Evolutionary conservation across 495 filamentous ascomycete genomes (phyloP), one percentile per base, ranked within the genome.

Genomic region (Thozetella sp.): DNA sequence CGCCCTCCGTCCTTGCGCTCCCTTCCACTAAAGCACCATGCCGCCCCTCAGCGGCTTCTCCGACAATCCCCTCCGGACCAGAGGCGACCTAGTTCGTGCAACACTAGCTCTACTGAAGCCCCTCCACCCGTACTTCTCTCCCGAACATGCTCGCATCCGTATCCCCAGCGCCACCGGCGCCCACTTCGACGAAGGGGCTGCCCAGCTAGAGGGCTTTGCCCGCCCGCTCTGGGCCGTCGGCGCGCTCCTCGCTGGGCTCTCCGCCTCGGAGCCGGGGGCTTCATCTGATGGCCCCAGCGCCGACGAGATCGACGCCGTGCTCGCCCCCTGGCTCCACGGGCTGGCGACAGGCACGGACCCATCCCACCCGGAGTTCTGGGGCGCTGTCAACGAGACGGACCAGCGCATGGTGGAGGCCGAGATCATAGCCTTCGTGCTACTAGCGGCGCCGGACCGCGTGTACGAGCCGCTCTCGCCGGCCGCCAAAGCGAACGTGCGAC

Each of bases 401-500:
- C 84, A 87, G 68, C 73, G 85, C 6, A 87, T 86, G 82, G 85
- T 86, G 22, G 86, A 87, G 62, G 83, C 84, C 70, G 83, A 81
- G 63, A 81, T 83, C 4, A 81, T 88, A 56, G 83, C 82, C 2
- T 76, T 65, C 54, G 62, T 64, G 1, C 59, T 74, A 10, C 65
- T 67, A 10, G 61, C 54, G 3, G 61, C 58, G 0, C 64, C 64
- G 0, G 50, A 65, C 30, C 69, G 80, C 51, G 80, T 88, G 56
- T 88, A 82, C 82, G 74, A 79, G 34, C 80, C 81, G 2, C 73
- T 87, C 64, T 75, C 68, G 2, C 65, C 72, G 15, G 62, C 68
- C 40, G 69, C 81, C 51, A 83, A 74, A 67, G 65, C 62, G 15
- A 82, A 83, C 60, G 66, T 87, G n/a, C 72, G 72, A 15, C 65